Evolutionary conservation across 768 basidiomycete genomes (phyloP).

Genomic region (Mycena polygramma): DNA sequence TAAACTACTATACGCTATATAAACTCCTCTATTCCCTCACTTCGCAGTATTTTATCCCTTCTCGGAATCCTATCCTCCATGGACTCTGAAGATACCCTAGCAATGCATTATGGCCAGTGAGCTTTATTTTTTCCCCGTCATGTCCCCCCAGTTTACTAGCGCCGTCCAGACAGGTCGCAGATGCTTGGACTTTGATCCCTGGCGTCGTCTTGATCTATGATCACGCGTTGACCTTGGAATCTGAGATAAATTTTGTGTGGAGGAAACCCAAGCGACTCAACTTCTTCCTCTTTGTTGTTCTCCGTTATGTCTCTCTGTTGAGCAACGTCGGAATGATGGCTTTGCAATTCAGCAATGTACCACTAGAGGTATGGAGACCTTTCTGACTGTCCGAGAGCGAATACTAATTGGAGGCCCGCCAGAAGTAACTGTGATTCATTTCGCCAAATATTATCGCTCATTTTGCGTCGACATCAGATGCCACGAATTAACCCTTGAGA

Average conservation of each 20-base stretch:
- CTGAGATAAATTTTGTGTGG: constrained; percentile 14
- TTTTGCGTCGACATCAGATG: not conserved
- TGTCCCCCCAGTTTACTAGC: too few relatives aligned
- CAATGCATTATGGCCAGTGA: too few relatives aligned
- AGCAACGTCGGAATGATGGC: not conserved
- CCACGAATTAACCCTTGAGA: not conserved
- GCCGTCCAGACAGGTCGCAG: too few relatives aligned
- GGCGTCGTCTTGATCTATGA: constrained; percentile 2
- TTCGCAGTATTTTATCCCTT: too few relatives aligned
- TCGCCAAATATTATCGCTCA: not conserved
- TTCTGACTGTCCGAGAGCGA: not conserved
- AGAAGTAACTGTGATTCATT: too few relatives aligned
- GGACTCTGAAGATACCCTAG: too few relatives aligned
- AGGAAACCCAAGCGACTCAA: constrained; percentile 9
- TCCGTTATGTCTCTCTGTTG: constrained; percentile 16
- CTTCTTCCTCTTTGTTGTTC: constrained; percentile 15
- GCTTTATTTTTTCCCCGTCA: too few relatives aligned
- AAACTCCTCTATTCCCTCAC: too few relatives aligned
- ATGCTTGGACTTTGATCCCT: too few relatives aligned
- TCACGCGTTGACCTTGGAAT: constrained; percentile 14
- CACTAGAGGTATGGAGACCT: not conserved
- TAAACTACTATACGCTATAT: too few relatives aligned
- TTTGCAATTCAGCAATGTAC: not conserved
- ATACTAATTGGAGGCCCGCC: not conserved
- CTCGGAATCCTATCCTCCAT: too few relatives aligned